Base-by-base conservation (phyloP, 768 basidiomycete species). In the Boletus tylopilopsis region DNA sequence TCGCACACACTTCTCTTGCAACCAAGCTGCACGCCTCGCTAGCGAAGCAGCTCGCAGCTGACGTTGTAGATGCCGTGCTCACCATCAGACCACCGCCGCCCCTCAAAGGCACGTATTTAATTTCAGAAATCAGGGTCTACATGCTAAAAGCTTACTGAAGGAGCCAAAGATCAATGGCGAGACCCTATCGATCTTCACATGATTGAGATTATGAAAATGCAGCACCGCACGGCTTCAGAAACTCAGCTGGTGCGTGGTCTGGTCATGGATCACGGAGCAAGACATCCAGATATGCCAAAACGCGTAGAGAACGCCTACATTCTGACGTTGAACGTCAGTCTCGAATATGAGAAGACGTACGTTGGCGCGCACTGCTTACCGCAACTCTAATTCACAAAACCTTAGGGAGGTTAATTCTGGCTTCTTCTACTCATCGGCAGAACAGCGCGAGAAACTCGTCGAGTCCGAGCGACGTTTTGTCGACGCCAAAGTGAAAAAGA, bases 141-240 rank as follows among this genome's bases (percentile, higher is more conserved):
- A 50, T 45, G 50, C 56, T 61, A 57, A 61, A 58, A 58, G 45
- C 59, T 53, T 56, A 54, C 48, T 48, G 45, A 56, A 87, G 82
- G 80, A 54, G 68, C 78, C 18, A 72, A 74, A 54, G 84, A 87
- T 63, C 81, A 84, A 58, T 87, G 81, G 77, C 79, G 78, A 45
- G 85, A 94, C 59, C 93, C 94, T 42, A 94, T 98, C 64, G 96
- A 99, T 74, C 76, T 99, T 49, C 95, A 98, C 73, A 99, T 99
- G 96, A 76, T 99, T 44, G 96, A 99, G 73, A 85, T 98, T 54
- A 98, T 98, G 96, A 98, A 98, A 76, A 99, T 99, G 96, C 95
- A 96, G 69, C 96, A 99, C 73, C 88, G 94, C 61, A 94, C 88
- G 36, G 93, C 96, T 54, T 93, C 92, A 21, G 96, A 99, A 70